phyloP scores from a whole-genome alignment of 352 stramenopile species.

The Globisporangium heterothallicum region DNA sequence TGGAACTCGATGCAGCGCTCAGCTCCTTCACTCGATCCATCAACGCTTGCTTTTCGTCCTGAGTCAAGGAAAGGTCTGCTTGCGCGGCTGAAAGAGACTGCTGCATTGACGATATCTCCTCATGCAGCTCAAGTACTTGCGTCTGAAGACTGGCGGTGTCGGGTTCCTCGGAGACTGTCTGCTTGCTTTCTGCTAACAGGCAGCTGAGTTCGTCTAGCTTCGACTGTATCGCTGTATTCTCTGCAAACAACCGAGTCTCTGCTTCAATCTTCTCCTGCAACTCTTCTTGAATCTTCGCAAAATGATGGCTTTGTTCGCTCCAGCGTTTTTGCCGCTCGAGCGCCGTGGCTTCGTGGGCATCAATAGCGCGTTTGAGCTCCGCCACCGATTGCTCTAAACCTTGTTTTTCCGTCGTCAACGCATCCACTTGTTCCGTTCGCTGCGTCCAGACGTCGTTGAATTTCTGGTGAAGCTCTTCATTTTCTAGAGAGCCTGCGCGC shows the following conservation, averaged over 20 bases:
- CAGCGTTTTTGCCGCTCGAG: slow-evolving; percentile 11
- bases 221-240: slow-evolving; percentile 6
- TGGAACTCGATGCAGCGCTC: not conserved
- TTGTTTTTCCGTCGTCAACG: slow-evolving; percentile 12
- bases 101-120: not conserved
- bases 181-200: not conserved
- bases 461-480: slow-evolving; percentile 17
- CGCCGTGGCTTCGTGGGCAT: slow-evolving; percentile 7
- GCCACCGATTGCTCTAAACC: slow-evolving; percentile 23
- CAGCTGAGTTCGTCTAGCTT: not conserved
- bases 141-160: not conserved
- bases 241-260: slow-evolving; percentile 1
- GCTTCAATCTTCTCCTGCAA: slow-evolving; percentile 1
- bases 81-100: not conserved
- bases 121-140: not conserved
- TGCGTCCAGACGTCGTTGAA: slow-evolving; percentile 18
- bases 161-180: not conserved
- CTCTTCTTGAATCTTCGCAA: slow-evolving; percentile 1
- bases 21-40: not conserved
- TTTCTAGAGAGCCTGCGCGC: not conserved
- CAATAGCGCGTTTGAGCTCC: slow-evolving; percentile 17
- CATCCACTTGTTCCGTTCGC: slow-evolving; percentile 9
- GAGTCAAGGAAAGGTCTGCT: not conserved
- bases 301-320: slow-evolving; percentile 6
- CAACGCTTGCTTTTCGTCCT: not conserved